These are phyloP conservation scores for Pseudopyricularia javanii DNA, from an alignment of 2,329 filamentous ascomycete genomes.

Conservation along the genomic window DNA sequence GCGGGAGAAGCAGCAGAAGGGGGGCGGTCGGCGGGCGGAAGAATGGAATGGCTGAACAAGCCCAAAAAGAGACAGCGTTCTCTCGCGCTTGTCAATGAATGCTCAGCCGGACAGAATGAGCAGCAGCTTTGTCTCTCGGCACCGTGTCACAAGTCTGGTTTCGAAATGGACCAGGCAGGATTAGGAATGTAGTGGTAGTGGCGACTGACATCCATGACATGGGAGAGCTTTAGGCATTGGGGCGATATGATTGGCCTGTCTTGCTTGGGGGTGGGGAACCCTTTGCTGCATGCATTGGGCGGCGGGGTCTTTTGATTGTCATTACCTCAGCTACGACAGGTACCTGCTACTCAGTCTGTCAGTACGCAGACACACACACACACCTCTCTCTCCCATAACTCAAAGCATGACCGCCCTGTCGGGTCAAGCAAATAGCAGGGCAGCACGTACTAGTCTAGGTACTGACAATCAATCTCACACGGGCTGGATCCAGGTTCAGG, in stretches of 20 bases:
- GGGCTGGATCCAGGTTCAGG: not conserved
- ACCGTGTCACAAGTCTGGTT: conserved; percentile 31
- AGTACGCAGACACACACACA: too few species aligned
- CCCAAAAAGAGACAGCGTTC: too few species aligned
- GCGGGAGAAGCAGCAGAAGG: not conserved
- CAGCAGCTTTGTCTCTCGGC: not conserved
- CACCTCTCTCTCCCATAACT: too few species aligned
- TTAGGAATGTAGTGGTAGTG: not conserved
- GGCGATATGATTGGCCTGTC: not conserved
- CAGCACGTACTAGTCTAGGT: too few species aligned
- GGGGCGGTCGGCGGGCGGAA: not conserved
- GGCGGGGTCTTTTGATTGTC: not conserved
- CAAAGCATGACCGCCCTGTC: too few species aligned
- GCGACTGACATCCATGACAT: not conserved
- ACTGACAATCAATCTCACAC: not conserved
- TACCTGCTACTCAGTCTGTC: too few species aligned
- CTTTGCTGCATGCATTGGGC: not conserved
- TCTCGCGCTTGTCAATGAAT: too few species aligned
- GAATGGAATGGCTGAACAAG: not conserved
- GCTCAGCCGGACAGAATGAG: too few species aligned
- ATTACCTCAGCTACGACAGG: not conserved
- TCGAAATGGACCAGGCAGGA: conserved; percentile 18
- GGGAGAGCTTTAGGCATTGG: not conserved
- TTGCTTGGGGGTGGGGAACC: not conserved
- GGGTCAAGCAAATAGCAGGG: too few species aligned